Evolutionary conservation across 1,284 basidiomycete species (phyloP).

Genomic region (Ustilago tritici): DNA sequence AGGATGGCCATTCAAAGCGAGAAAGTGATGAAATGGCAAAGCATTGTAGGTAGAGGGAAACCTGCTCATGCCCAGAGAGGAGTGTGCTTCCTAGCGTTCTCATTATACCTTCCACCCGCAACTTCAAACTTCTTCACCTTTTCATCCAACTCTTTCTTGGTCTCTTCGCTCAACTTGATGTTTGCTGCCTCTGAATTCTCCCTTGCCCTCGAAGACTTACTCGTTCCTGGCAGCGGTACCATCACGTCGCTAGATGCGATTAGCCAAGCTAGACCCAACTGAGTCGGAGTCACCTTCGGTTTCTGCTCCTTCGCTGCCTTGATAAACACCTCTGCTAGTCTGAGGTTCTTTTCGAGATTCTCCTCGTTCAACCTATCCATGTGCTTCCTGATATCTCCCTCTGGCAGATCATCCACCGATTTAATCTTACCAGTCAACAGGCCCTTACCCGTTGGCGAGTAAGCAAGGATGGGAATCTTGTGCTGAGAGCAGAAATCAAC

Average conservation of each 20-base stretch:
- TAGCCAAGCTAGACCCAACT: constrained; percentile 77
- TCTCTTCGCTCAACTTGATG: constrained; percentile 51
- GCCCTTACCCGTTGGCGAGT: constrained; percentile 72
- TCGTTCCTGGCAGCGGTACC: constrained; percentile 73
- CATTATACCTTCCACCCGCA: constrained; percentile 43
- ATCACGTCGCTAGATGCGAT: constrained; percentile 72
- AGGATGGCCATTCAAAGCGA: neutral
- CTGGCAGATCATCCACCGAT: constrained; percentile 74
- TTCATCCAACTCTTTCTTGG: constrained; percentile 55
- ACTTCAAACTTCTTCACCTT: constrained; percentile 35
- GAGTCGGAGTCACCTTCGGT: constrained; percentile 72
- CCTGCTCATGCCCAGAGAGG: constrained; percentile 32
- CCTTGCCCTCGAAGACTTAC: constrained; percentile 63
- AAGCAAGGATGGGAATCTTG: constrained; percentile 75
- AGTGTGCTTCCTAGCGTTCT: constrained; percentile 18
- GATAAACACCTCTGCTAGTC: constrained; percentile 73
- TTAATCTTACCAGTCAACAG: constrained; percentile 75
- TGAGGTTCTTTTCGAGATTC: constrained; percentile 76
- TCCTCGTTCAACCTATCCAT: constrained; percentile 71
- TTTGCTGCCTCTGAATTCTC: constrained; percentile 64
- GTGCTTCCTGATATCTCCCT: constrained; percentile 72
- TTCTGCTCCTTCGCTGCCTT: constrained; percentile 29
- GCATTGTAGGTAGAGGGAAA: neutral
- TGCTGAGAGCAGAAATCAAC: constrained; percentile 71
- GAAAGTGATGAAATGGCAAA: neutral